Conservation (phyloP, 495 filamentous ascomycete species). For the Penicillium salamii region DNA sequence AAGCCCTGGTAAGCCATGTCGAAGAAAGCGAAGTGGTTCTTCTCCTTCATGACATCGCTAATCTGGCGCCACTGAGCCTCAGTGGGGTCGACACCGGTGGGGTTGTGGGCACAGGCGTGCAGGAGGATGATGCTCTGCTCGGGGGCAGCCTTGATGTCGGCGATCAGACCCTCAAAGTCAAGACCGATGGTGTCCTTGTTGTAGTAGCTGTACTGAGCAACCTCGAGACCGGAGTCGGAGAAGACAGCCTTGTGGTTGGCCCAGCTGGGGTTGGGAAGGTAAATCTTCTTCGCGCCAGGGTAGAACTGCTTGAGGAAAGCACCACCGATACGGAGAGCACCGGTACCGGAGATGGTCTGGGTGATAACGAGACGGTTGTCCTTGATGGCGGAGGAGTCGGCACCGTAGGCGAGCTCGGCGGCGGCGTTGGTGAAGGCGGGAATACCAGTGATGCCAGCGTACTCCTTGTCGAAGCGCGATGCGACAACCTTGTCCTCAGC, state of each 20-base stretch:
- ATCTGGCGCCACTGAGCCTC: conserved; percentile 91
- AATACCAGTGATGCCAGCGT: conserved; percentile 94
- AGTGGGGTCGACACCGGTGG: conserved; percentile 94
- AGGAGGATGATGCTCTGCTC: conserved; percentile 85
- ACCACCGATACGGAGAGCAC: conserved; percentile 89
- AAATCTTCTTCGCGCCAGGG: conserved; percentile 87
- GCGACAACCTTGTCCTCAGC: conserved; percentile 86
- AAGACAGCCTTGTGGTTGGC: conserved; percentile 98
- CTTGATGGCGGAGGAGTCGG: conserved; percentile 69
- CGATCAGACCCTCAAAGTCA: conserved; percentile 91
- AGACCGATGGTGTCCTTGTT: conserved; percentile 98
- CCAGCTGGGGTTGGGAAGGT: conserved; percentile 95
- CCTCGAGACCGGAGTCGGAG: conserved; percentile 84
- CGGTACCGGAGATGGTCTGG: conserved; percentile 97
- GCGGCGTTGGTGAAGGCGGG: conserved; percentile 91
- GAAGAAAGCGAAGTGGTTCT: conserved; percentile 93
- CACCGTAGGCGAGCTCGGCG: conserved; percentile 84
- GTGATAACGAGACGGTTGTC: conserved; percentile 84
- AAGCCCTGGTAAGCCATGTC: conserved; percentile 99
- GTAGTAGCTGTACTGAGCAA: conserved; percentile 96
- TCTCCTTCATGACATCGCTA: conserved; percentile 81
- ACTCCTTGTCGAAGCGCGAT: conserved; percentile 86
- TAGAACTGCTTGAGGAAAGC: conserved; percentile 90
- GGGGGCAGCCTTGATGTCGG: conserved; percentile 86
- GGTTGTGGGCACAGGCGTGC: conserved; percentile 98